Percentiles rank a stretch among this genome's conserved stretches.
phyloP scores from a whole-genome alignment of 2,329 filamentous ascomycete species.

The Chrysoporthe deuterocubensis region DNA sequence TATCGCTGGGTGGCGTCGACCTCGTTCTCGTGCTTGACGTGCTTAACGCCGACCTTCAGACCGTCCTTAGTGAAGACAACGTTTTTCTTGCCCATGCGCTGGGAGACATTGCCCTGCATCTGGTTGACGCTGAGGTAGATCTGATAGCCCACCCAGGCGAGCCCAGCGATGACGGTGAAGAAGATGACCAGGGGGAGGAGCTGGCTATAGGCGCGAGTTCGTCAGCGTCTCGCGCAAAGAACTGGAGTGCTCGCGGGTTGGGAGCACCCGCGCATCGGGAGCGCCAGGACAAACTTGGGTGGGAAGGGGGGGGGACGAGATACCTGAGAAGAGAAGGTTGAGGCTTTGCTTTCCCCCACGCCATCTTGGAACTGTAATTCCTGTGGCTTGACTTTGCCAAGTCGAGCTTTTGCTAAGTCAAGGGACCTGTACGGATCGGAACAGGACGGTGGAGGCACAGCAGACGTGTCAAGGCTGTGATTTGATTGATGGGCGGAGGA shows the following conservation, averaged over 20 bases:
- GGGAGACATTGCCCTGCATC: slow-evolving; percentile 66
- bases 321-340: slow-evolving; percentile 24
- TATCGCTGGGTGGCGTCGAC: slow-evolving; percentile 74
- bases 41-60: slow-evolving; percentile 71
- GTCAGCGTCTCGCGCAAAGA: slow-evolving; percentile 2
- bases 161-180: slow-evolving; percentile 58
- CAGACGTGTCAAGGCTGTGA: slow-evolving; percentile 1
- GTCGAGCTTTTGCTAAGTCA: not conserved
- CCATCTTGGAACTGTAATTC: slow-evolving; percentile 18
- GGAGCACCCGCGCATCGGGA: not conserved
- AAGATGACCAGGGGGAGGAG: slow-evolving; percentile 70
- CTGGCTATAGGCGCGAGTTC: slow-evolving; percentile 47
- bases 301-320: not conserved
- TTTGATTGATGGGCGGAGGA: not conserved
- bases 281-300: not conserved
- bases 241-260: not conserved
- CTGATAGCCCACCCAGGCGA: slow-evolving; percentile 72
- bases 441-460: not conserved
- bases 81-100: slow-evolving; percentile 77
- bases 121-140: slow-evolving; percentile 71
- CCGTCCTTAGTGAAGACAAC: slow-evolving; percentile 77
- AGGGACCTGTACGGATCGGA: not conserved
- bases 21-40: slow-evolving; percentile 70
- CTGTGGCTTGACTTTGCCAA: not conserved
- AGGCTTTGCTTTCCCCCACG: slow-evolving; percentile 26